Conservation (phyloP, 225 moss, liverwort and hornwort genomes). For the Pseudoscleropodium purum region DNA sequence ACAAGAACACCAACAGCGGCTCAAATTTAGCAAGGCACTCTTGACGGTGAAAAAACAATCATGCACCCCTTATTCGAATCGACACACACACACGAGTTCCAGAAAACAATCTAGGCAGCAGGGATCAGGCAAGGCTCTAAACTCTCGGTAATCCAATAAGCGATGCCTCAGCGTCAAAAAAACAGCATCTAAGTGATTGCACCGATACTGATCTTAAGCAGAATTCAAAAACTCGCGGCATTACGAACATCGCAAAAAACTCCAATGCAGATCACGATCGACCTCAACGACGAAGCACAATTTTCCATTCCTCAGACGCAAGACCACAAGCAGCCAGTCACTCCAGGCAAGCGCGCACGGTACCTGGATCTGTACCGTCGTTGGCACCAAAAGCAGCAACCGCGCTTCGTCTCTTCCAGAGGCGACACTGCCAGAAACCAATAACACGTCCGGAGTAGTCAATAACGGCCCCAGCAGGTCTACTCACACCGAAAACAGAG, state of each 20-base stretch:
- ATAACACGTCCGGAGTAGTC: background rate
- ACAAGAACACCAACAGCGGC: background rate
- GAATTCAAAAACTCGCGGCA: background rate
- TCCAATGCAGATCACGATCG: background rate
- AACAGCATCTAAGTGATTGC: background rate
- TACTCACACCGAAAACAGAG: background rate
- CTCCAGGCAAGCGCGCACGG: background rate
- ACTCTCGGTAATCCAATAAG: background rate
- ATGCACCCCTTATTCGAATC: background rate
- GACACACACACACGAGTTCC: background rate
- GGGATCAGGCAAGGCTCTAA: background rate
- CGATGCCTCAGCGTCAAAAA: background rate
- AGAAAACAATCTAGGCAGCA: background rate
- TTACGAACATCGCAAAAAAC: background rate
- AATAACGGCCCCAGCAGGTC: background rate
- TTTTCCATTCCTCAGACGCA: background rate
- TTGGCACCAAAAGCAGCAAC: background rate
- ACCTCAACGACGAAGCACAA: background rate
- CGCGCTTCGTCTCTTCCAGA: background rate
- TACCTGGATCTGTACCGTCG: background rate
- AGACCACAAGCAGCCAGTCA: background rate
- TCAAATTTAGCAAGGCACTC: background rate
- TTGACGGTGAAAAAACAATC: background rate
- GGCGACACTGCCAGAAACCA: background rate
- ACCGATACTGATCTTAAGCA: background rate